These are phyloP conservation scores for Ettlia oleoabundans DNA, from an alignment of 139 green algal genomes.

Conservation along the genomic window DNA sequence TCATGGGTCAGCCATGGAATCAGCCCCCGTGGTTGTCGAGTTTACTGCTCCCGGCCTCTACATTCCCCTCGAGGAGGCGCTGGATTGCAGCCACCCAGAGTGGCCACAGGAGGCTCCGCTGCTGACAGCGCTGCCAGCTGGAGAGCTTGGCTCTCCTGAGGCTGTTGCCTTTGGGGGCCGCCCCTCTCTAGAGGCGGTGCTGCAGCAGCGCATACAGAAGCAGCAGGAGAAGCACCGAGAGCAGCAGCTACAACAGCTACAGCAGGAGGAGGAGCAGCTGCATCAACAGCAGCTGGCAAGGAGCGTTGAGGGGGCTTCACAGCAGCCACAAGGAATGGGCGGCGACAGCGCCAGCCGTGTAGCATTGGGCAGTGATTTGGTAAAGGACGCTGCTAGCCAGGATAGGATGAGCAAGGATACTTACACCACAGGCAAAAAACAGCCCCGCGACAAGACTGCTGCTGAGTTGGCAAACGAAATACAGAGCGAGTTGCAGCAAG, in stretches of 20 bases:
- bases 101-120: neutral
- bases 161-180: neutral
- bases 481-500: neutral
- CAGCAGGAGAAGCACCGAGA: neutral
- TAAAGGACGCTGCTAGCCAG: too few relatives aligned
- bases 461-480: neutral
- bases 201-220: neutral
- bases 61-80: neutral
- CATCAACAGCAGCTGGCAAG: too few relatives aligned
- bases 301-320: too few relatives aligned
- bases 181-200: neutral
- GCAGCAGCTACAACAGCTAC: neutral
- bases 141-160: neutral
- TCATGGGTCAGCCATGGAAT: neutral
- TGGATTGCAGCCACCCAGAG: neutral
- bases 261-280: neutral
- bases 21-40: neutral
- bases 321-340: too few relatives aligned
- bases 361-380: too few relatives aligned
- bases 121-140: neutral
- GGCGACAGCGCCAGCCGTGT: too few relatives aligned
- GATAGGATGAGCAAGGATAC: too few relatives aligned
- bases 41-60: conserved; percentile 20
- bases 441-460: too few relatives aligned
- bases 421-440: too few relatives aligned